Evolutionary conservation across 192 early-diverging fungal species (phyloP), one percentile per base, ranked within the genome.

Genomic region (Coemansia sp.): DNA sequence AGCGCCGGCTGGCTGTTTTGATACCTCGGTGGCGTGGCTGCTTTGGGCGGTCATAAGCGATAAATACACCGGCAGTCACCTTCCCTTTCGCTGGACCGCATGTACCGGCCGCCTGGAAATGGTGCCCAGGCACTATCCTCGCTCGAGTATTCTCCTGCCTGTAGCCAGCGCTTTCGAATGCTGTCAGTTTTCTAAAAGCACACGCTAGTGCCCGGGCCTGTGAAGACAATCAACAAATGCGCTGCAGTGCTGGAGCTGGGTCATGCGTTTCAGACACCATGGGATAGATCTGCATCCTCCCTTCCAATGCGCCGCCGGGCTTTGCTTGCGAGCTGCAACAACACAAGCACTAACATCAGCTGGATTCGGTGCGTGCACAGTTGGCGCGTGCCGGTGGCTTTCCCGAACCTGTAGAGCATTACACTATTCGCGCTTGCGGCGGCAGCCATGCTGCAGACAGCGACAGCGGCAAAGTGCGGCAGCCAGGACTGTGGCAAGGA

Each of bases 371-470:
- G 28, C 22, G 8, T 28, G 6, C 16, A 50, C 48, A 50, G 25
- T 29, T 23, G 48, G 23, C 48, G 48, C 48, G 25, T 50, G 48
- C 16, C 48, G 48, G 29, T 58, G 45, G 43, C 44, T 23, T 46
- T 44, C 32, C 27, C 18, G 19, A 21, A 31, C 30, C 3, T 71
- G 67, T 71, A 78, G 75, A 62, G 55, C 43, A 49, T 65, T 45
- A 68, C 69, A 18, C 44, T 78, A 31, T 33, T 62, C 19, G 65
- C 77, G 30, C 24, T 75, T 9, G 69, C 78, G 54, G 67, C 73
- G 14, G 69, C 78, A 48, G 67, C 73, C 42, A 54, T 81, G 33
- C 55, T 69, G 50, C 71, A 69, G 52, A 67, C 67, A 3, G 69
- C 68, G n/a, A 22, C 58, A 43, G 80, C 60, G 19, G 74, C 49